A percentile compares a stretch with the other conserved stretches of the same genome.
phyloP scores from a whole-genome alignment of 768 basidiomycete species.

The Arthromyces matolae region DNA sequence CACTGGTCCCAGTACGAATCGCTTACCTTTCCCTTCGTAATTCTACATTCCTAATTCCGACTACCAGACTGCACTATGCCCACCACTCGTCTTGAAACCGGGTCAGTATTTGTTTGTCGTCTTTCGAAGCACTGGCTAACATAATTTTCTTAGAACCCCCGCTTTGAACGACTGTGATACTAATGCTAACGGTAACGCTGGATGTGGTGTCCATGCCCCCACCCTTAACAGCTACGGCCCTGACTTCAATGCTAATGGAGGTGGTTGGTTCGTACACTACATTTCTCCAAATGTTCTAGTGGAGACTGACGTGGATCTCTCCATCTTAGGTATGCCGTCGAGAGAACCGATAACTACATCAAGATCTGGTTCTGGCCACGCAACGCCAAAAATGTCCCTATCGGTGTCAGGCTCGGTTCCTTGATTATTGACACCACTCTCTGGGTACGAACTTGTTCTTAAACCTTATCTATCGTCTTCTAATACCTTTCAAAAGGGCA shows the following conservation, averaged over 20 bases:
- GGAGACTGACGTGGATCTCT: background rate
- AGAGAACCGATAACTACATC: conserved; percentile 52
- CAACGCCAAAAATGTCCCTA: conserved; percentile 44
- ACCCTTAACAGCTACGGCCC: conserved; percentile 51
- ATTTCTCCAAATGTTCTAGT: background rate
- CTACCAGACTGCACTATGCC: conserved; percentile 41
- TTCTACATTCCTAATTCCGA: background rate
- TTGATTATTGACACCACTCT: conserved; percentile 39
- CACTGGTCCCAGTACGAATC: conserved; percentile 25
- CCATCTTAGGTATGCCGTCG: conserved; percentile 56
- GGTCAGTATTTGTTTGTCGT: conserved; percentile 36
- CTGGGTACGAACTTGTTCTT: conserved; percentile 52
- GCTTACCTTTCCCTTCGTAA: background rate
- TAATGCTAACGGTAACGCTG: conserved; percentile 37
- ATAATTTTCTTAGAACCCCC: conserved; percentile 20
- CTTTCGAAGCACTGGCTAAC: background rate
- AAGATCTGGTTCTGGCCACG: conserved; percentile 76
- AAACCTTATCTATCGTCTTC: background rate
- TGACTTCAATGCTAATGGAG: conserved; percentile 52
- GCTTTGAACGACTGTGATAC: conserved; percentile 38
- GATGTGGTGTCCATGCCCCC: conserved; percentile 40
- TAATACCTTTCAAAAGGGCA: conserved; percentile 35
- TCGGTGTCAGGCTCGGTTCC: conserved; percentile 41
- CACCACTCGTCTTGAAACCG: conserved; percentile 35
- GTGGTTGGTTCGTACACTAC: conserved; percentile 47